Base-by-base conservation (phyloP, 2,329 filamentous ascomycete species). In the Aureobasidium melanogenum region DNA sequence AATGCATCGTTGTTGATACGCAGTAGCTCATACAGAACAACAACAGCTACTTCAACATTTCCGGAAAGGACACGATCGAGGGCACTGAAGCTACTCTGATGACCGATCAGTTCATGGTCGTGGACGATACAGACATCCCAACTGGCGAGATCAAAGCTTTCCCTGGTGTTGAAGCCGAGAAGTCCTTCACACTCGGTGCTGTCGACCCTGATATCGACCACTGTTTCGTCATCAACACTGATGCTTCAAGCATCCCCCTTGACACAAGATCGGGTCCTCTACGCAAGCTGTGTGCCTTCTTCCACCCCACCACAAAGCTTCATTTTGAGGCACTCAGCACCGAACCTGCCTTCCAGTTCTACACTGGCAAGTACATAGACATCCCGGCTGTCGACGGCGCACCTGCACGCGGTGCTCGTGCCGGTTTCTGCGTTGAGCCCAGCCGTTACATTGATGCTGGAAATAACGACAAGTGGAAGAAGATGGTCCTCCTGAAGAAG, bases 301-400 rank as follows among this genome's bases (percentile, higher is more conserved):
- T 82, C 73, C 90, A 97, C 73, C 84, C 90, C 6, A 79, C 79
- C 54, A 88, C 86, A 30, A 84, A 85, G 64, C 81, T 97, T 66
- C 88, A 95, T 72, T 84, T 97, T 54, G 89, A 97, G 74, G 88
- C 96, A 6, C 79, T 85, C 69, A 94, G 89, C 78, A 97, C 93
- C 0, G 93, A 97, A 79, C 94, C 94, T 0, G 89, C 91, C 0
- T 97, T 97, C 80, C 93, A 97, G 74, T 96, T 97, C 77, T 97
- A 97, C 76, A 95, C 91, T 0, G 94, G 93, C 66, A 87, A 89
- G 70, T 87, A 86, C 70, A 91, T 95, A 66, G 78, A 94, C 68
- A 87, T 96, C 14, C 87, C 87, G 74, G 62, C 61, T 44, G 77
- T 79, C 24, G 79, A 77, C 34, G 80, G 78, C 2, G 74, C 83